Percentiles rank a stretch among this genome's conserved stretches.
Conservation (phyloP, 2,329 filamentous ascomycete species). For the Aspergillus ustus region DNA sequence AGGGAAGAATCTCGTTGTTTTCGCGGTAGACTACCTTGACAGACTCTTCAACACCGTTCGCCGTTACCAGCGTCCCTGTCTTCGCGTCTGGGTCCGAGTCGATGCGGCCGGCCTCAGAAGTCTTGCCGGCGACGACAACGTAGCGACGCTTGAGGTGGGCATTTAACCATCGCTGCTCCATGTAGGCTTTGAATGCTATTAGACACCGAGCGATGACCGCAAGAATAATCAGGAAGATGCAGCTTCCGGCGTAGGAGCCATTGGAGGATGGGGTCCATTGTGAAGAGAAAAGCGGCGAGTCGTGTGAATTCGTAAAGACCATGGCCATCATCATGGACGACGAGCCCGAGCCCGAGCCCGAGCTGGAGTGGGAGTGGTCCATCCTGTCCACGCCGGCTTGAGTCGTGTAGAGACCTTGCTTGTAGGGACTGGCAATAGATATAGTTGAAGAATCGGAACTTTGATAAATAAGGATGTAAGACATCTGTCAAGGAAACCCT, state of each 20-base stretch:
- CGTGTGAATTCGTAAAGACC: constrained; percentile 60
- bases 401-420: constrained; percentile 12
- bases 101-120: constrained; percentile 63
- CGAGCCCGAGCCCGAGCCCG: constrained; percentile 15
- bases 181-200: constrained; percentile 67
- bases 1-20: constrained; percentile 63
- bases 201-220: constrained; percentile 71
- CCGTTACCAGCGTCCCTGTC: constrained; percentile 67
- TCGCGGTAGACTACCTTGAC: constrained; percentile 73
- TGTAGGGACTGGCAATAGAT: not conserved
- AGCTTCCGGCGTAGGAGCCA: constrained; percentile 82
- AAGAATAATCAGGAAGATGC: constrained; percentile 85
- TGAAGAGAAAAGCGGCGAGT: constrained; percentile 68
- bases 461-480: not conserved
- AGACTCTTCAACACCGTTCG: constrained; percentile 79
- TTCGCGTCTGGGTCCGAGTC: constrained; percentile 66
- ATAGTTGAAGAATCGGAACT: not conserved
- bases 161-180: constrained; percentile 70
- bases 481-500: not conserved
- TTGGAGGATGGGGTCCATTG: constrained; percentile 73
- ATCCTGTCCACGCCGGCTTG: constrained; percentile 11
- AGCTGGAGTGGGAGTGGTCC: constrained; percentile 23
- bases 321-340: constrained; percentile 39
- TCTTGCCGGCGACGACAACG: constrained; percentile 71
- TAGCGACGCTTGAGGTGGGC: constrained; percentile 75